Evolutionary conservation across 352 stramenopile species (phyloP), one percentile per base, ranked within the genome.

Genomic region (Blastocystis sp.): DNA sequence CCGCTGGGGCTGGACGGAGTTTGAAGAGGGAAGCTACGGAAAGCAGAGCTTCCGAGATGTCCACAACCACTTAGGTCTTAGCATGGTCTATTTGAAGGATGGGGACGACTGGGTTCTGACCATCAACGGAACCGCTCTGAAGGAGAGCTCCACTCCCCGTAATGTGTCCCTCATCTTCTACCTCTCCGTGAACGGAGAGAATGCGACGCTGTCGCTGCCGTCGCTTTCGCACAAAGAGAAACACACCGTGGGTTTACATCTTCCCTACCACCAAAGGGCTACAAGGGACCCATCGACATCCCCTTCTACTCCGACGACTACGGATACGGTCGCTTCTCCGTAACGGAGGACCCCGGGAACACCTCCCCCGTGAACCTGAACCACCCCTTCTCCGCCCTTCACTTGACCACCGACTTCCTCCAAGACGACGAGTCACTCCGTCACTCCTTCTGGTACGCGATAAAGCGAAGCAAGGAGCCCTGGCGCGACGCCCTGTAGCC

Each of bases 161-260:
- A 78, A 78, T 78, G 67, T 78, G 36, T 56, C 67, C 21, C 27
- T 78, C 18, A 59, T 78, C 24, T 56, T 78, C 38, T 78, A 78
- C 38, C 57, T 61, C 6, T 42, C 34, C 21, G 67, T 78, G 7
- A 34, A 27, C 16, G 67, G 67, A 57, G n/a, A 36, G 9, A 38
- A 57, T 11, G 32, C 18, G n/a, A 44, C 38, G 14, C 24, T 78
- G 16, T 51, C 38, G 3, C 18, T 44, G 14, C 67, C 67, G n/a
- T 32, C 40, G 21, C 40, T 78, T 21, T 61, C 42, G 29, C 11
- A 21, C 9, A 57, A 38, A 61, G 21, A 57, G 38, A 67, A 42
- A 38, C 29, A 38, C n/a, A 67, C 16, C 7, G 67, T 78, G 24
- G 7, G 16, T 78, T 32, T 1, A 9, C 57, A 7, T n/a, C 2